phyloP scores from a whole-genome alignment of 2,329 filamentous ascomycete species.

The Coleophoma crateriformis region DNA sequence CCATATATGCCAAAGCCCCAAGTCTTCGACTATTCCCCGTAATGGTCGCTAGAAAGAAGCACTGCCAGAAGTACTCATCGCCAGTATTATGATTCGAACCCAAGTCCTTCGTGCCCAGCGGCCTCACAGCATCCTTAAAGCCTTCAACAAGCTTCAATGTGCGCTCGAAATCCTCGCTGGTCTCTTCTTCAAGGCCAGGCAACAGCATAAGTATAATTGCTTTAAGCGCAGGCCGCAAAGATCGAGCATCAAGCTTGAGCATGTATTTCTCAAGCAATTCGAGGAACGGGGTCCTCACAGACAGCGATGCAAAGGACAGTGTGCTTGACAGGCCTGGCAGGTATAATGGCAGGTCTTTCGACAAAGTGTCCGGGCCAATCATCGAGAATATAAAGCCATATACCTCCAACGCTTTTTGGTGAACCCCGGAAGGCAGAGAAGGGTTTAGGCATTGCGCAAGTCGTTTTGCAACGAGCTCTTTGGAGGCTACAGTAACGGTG shows the following conservation, averaged over 20 bases:
- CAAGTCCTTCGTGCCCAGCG: conserved; percentile 42
- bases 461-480: conserved; percentile 78
- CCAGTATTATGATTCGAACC: conserved; percentile 51
- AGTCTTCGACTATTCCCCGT: conserved; percentile 80
- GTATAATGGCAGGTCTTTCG: conserved; percentile 79
- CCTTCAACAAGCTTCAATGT: conserved; percentile 74
- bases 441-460: conserved; percentile 94
- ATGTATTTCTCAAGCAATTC: conserved; percentile 79
- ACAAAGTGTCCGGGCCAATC: conserved; percentile 75
- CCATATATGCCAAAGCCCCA: conserved; percentile 82
- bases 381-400: conserved; percentile 85
- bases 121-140: conserved; percentile 64
- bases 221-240: conserved; percentile 82
- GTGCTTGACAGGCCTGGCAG: conserved; percentile 85
- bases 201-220: conserved; percentile 83
- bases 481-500: conserved; percentile 71
- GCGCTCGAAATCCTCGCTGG: conserved; percentile 92
- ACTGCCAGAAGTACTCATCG: conserved; percentile 97
- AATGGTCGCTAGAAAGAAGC: conserved; percentile 88
- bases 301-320: conserved; percentile 89
- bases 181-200: conserved; percentile 91
- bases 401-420: conserved; percentile 94
- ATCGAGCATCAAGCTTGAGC: conserved; percentile 61
- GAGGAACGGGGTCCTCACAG: conserved; percentile 81
- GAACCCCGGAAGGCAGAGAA: conserved; percentile 86